phyloP scores from a whole-genome alignment of 1,139 yeast species.

The Suhomyces chickasaworum region DNA sequence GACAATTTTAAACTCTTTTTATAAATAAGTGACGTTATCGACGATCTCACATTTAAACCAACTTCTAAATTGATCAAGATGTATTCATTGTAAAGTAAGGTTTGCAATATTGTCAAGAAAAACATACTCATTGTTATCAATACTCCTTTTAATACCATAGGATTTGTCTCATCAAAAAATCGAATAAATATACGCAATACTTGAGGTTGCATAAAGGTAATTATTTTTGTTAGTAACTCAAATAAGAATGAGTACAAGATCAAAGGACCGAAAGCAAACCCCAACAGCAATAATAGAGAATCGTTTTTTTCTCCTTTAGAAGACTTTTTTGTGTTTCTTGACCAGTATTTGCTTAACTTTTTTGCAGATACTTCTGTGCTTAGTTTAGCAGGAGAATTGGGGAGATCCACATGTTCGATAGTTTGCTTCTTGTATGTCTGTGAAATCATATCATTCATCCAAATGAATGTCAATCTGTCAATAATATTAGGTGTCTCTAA shows the following conservation, averaged over 20 bases:
- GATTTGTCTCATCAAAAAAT: slow-evolving; percentile 42
- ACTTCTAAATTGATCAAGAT: slow-evolving; percentile 54
- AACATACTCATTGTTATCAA: slow-evolving; percentile 56
- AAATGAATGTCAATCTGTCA: slow-evolving; percentile 54
- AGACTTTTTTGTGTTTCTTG: slow-evolving; percentile 1
- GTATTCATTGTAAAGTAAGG: slow-evolving; percentile 53
- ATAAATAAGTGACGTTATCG: slow-evolving; percentile 52
- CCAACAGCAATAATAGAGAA: slow-evolving; percentile 46
- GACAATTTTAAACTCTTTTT: slow-evolving; percentile 53
- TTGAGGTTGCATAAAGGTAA: slow-evolving; percentile 60
- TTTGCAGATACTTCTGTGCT: slow-evolving; percentile 36
- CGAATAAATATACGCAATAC: slow-evolving; percentile 51
- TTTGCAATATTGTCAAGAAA: slow-evolving; percentile 44
- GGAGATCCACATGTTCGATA: slow-evolving; percentile 53
- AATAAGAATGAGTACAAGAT: slow-evolving; percentile 44
- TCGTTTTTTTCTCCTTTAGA: slow-evolving; percentile 15
- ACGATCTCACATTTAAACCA: slow-evolving; percentile 53
- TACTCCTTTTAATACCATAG: slow-evolving; percentile 53
- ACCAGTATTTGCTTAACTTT: slow-evolving; percentile 24
- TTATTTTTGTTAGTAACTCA: slow-evolving; percentile 47
- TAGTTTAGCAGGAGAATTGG: slow-evolving; percentile 53
- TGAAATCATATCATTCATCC: slow-evolving; percentile 61
- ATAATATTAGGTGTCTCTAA: slow-evolving; percentile 49
- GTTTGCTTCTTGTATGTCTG: slow-evolving; percentile 52
- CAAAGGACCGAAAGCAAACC: slow-evolving; percentile 51